These are phyloP conservation scores for Candolleomyces aberdarensis DNA, from an alignment of 768 basidiomycete species.

Conservation along the genomic window DNA sequence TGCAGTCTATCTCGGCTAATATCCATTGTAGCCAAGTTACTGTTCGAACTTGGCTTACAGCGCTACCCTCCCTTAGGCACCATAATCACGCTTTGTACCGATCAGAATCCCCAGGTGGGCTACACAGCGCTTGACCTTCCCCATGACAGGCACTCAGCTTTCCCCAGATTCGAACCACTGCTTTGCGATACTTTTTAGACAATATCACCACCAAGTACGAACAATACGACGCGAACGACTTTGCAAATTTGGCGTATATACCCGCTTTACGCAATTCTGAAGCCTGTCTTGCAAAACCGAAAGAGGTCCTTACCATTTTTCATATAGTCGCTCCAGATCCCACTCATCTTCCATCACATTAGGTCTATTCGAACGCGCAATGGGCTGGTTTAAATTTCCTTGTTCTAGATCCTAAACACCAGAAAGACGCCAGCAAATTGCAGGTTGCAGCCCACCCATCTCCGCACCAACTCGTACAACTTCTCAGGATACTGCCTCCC, in stretches of 20 bases:
- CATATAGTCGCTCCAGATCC: background rate
- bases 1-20: background rate
- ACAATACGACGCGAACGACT: constrained; percentile 54
- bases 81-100: constrained; percentile 68
- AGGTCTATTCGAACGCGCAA: constrained; percentile 70
- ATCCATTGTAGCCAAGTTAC: constrained; percentile 62
- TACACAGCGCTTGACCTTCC: background rate
- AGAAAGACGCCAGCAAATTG: constrained; percentile 58
- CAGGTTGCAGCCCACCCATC: constrained; percentile 71
- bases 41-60: constrained; percentile 68
- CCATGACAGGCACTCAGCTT: background rate
- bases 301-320: constrained; percentile 47
- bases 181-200: constrained; percentile 81
- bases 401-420: constrained; percentile 53
- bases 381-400: constrained; percentile 79
- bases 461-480: constrained; percentile 58
- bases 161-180: constrained; percentile 44
- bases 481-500: constrained; percentile 54
- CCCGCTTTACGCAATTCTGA: constrained; percentile 61
- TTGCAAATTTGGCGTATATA: constrained; percentile 66
- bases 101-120: constrained; percentile 39
- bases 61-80: constrained; percentile 65
- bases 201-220: constrained; percentile 61
- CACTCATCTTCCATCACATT: background rate
- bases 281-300: constrained; percentile 55